Evolutionary conservation across 192 early-diverging fungal species (phyloP), one percentile per base, ranked within the genome.

Genomic region (Helicostylum pulchrum): DNA sequence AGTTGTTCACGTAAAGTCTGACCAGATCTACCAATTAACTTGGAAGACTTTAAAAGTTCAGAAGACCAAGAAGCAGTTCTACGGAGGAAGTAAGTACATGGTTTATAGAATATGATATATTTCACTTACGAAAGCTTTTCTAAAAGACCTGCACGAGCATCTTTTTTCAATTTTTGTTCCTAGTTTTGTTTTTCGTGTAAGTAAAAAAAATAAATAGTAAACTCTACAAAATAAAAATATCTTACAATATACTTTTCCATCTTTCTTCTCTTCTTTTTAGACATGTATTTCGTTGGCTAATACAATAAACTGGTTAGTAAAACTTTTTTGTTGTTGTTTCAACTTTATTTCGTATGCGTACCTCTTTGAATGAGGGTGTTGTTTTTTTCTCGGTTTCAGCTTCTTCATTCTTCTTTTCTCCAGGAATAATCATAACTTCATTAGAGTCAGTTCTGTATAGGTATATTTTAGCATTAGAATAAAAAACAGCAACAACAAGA

Each of bases 101-200:
- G 14, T 47, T 11, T 62, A 17, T n/a, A 12, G 45, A n/a, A 9
- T 44, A 39, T 30, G 42, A 4, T 61, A 15, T 15, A 6, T 61
- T 20, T 12, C 4, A 67, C 68, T 53, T 76, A 76, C 73, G 82
- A 77, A 12, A 85, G 61, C 34, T 85, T 84, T 34, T 90, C 87
- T 17, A 92, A 59, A 50, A 91, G 61, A 21, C 70, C 81, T 7
- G 78, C 86, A 23, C 89, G 76, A 60, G 87, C 85, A 50, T 90
- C 89, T 71, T 92, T 92, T 71, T 91, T 89, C 66, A 91, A 67
- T 73, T 92, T 90, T 79, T 89, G 86, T 57, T 90, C 84, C 84
- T 86, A 43, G 1, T 11, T 23, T 10, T n/a, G n/a, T n/a, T 74
- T 74, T 61, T 19, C 32, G 1, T 12, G 19, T 30, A 39, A 36